Conservation (phyloP, 169 alveolate genomes). For the Cryptosporidium andersoni region DNA sequence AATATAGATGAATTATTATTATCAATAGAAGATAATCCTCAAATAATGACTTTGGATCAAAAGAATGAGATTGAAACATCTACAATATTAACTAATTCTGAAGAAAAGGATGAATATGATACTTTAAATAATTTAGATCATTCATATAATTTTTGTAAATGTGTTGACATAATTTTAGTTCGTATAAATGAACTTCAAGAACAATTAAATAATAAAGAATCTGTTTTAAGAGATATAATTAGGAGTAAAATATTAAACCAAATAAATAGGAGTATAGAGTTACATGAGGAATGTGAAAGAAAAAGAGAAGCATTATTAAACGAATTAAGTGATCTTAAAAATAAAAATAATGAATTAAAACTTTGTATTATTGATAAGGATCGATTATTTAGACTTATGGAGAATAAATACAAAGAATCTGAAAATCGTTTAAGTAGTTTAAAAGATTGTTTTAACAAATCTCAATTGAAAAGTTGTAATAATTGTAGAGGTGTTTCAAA, state of each 20-base stretch:
- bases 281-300: slow-evolving; percentile 16
- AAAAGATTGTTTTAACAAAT: slow-evolving; percentile 8
- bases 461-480: neutral
- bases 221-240: slow-evolving; percentile 5
- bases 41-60: no score
- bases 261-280: slow-evolving; percentile 18
- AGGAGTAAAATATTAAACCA: slow-evolving; percentile 2
- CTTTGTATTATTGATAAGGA: neutral
- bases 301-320: neutral
- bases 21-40: no score
- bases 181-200: slow-evolving; percentile 1
- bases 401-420: slow-evolving; percentile 24
- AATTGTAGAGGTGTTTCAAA: neutral
- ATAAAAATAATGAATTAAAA: slow-evolving; percentile 14
- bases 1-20: no score
- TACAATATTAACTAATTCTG: neutral
- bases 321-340: slow-evolving; percentile 14
- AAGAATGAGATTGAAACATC: no score
- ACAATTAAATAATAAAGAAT: slow-evolving; percentile 11
- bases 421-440: slow-evolving; percentile 12
- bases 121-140: no score
- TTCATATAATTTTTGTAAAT: slow-evolving; percentile 2
- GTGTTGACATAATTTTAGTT: slow-evolving; percentile 1
- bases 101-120: neutral
- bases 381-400: neutral